Evolutionary conservation across 441 rosid genomes (phyloP).

Genomic region (Gossypium davidsonii): DNA sequence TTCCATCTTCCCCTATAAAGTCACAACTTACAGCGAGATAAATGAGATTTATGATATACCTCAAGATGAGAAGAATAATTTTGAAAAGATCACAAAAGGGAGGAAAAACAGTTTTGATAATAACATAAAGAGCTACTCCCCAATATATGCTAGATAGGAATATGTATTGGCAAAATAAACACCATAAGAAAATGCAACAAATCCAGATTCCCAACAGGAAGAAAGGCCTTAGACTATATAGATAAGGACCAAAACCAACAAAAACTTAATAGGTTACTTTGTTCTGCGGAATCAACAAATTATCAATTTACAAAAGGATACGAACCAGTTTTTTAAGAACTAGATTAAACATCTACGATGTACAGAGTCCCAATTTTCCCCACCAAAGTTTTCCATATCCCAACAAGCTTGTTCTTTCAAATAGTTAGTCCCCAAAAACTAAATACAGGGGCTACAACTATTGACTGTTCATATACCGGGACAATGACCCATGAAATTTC

Average conservation of each 20-base stretch:
- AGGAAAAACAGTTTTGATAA: not conserved
- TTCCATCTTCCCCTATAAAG: not conserved
- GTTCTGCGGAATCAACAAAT: not conserved
- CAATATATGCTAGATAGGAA: not conserved
- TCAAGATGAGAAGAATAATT: not conserved
- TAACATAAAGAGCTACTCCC: not conserved
- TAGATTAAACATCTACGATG: not conserved
- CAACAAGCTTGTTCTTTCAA: not conserved
- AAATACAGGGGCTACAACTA: not conserved
- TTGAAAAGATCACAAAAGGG: not conserved
- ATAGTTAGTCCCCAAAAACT: constrained; percentile 3
- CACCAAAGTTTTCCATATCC: not conserved
- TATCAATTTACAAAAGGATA: not conserved
- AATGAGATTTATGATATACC: not conserved
- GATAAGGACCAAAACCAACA: not conserved
- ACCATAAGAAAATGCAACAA: not conserved
- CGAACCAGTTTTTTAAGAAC: not conserved
- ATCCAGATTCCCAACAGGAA: not conserved
- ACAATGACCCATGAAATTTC: not conserved
- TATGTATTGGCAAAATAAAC: not conserved
- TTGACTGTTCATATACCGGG: not conserved
- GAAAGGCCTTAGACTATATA: not conserved
- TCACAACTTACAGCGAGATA: not conserved
- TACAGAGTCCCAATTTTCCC: not conserved
- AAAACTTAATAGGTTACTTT: constrained; percentile 1